Percentiles rank a stretch among this genome's conserved stretches.
Conservation (phyloP, 2,329 filamentous ascomycete species). For the Colletotrichum sp. region DNA sequence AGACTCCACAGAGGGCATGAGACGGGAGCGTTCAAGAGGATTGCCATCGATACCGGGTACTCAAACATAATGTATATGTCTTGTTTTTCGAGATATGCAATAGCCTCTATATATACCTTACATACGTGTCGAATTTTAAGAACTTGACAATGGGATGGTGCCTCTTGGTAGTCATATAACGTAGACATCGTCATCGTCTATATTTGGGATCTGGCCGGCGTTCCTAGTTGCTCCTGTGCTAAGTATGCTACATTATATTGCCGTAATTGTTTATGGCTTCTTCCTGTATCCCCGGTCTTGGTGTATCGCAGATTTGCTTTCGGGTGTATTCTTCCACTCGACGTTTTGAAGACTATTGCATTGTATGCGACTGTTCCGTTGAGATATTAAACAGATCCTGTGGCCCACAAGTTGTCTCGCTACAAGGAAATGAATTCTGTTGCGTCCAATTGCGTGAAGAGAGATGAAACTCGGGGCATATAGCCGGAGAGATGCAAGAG, state of each 20-base stretch:
- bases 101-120: background rate
- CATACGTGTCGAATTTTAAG: background rate
- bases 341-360: accelerated
- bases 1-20: no score
- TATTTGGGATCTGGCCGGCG: background rate
- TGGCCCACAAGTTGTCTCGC: background rate
- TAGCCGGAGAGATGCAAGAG: background rate
- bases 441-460: background rate
- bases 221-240: background rate
- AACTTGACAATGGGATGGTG: background rate
- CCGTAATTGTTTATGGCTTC: background rate
- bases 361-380: no score
- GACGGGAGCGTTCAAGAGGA: no score
- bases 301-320: background rate
- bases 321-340: background rate
- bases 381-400: accelerated
- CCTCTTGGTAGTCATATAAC: background rate
- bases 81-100: background rate
- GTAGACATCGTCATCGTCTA: background rate
- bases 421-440: no score
- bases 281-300: background rate
- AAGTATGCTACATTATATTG: background rate
- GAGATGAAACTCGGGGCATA: background rate
- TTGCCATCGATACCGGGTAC: no score
- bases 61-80: no score